Conservation (phyloP, 1,284 basidiomycete genomes). For the Tylopilus sp. region DNA sequence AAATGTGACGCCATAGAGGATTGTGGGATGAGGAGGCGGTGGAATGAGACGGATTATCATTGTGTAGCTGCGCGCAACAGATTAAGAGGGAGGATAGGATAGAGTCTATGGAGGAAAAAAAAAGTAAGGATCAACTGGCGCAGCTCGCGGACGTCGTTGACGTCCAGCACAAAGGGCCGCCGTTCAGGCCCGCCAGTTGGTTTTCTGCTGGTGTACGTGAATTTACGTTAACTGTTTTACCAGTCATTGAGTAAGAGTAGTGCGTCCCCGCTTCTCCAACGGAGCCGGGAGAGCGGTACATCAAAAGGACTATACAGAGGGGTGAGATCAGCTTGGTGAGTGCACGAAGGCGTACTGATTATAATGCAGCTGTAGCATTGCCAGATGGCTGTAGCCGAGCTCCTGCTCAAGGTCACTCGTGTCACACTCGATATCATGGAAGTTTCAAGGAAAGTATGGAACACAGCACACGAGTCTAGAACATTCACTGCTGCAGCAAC, state of each 20-base stretch:
- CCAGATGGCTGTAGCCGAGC: background rate
- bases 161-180: conserved; percentile 29
- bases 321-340: background rate
- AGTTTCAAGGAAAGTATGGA: background rate
- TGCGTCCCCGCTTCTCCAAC: conserved; percentile 4
- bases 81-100: conserved; percentile 30
- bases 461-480: conserved; percentile 15
- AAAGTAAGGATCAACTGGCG: conserved; percentile 3
- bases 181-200: conserved; percentile 15
- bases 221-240: conserved; percentile 30
- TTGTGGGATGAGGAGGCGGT: conserved; percentile 53
- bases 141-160: conserved; percentile 26
- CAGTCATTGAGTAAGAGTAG: conserved; percentile 3
- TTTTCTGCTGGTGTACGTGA: conserved; percentile 36
- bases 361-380: background rate
- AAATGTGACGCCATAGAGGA: conserved; percentile 71
- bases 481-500: conserved; percentile 4
- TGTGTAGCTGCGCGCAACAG: conserved; percentile 8
- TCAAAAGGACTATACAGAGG: background rate
- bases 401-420: background rate
- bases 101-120: conserved; percentile 18
- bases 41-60: conserved; percentile 75
- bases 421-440: background rate
- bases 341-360: background rate
- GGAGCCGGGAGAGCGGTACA: conserved; percentile 2